A percentile compares a stretch with the other conserved stretches of the same genome.
Conservation (phyloP, 2,329 filamentous ascomycete species). For the Colletotrichum graminicola region DNA sequence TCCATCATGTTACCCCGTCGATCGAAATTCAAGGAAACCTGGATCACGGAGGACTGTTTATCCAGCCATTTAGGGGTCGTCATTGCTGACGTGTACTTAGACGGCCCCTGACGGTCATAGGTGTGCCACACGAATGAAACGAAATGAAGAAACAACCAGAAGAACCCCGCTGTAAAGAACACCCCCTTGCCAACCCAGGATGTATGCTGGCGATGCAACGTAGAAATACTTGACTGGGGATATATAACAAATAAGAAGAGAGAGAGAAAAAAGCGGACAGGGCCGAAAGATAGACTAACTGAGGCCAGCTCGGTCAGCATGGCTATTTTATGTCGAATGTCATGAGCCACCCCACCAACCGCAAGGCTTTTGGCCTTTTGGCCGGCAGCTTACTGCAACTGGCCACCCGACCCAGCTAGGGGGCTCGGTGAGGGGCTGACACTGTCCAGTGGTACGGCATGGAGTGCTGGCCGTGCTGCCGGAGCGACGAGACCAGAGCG, state of each 20-base stretch:
- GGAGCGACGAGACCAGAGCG: conserved; percentile 66
- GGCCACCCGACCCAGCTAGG: conserved; percentile 18
- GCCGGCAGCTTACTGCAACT: conserved; percentile 8
- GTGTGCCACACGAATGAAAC: neutral
- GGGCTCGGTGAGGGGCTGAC: conserved; percentile 68
- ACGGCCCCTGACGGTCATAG: conserved; percentile 5
- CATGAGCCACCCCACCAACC: conserved; percentile 36
- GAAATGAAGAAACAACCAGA: neutral
- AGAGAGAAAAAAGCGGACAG: conserved; percentile 25
- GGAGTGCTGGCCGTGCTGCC: conserved; percentile 81
- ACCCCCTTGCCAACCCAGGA: conserved; percentile 32
- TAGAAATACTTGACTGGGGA: conserved; percentile 41
- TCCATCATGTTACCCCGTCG: neutral
- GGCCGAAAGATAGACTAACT: conserved; percentile 30
- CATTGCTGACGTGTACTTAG: conserved; percentile 28
- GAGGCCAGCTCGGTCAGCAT: conserved; percentile 40
- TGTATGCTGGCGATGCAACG: conserved; percentile 38
- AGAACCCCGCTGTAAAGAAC: conserved; percentile 1
- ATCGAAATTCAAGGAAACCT: neutral
- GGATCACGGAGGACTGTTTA: conserved; percentile 9
- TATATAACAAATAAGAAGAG: conserved; percentile 40
- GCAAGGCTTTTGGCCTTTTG: conserved; percentile 28
- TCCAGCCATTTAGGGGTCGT: conserved; percentile 8
- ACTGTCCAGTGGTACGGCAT: conserved; percentile 85
- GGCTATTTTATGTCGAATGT: conserved; percentile 21